phyloP scores from a whole-genome alignment of 163 green algal genomes.

The Volvox carteri region DNA sequence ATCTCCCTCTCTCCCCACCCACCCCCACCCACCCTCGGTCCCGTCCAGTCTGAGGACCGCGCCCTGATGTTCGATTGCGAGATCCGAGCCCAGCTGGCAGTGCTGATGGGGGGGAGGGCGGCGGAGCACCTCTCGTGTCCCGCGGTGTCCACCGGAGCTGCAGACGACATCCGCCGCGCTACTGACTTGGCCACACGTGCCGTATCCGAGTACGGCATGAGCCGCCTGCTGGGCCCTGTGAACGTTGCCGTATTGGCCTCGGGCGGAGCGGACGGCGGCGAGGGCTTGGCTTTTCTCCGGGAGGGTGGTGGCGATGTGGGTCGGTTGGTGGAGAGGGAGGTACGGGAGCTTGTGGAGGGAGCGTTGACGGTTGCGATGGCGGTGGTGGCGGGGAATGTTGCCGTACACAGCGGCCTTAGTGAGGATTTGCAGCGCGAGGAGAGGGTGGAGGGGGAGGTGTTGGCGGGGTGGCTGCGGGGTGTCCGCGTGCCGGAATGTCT shows the following conservation, averaged over 20 bases:
- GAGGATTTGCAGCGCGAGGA: slow-evolving; percentile 72
- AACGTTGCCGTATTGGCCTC: slow-evolving; percentile 75
- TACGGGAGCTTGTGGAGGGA: slow-evolving; percentile 70
- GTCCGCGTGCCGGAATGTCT: slow-evolving; percentile 58
- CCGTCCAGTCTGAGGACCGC: slow-evolving; percentile 73
- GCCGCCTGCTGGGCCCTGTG: slow-evolving; percentile 75
- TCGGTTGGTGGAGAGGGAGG: slow-evolving; percentile 63
- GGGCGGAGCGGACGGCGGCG: slow-evolving; percentile 69
- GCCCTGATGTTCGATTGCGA: slow-evolving; percentile 86
- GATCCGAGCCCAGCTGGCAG: slow-evolving; percentile 88
- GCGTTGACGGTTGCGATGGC: slow-evolving; percentile 79
- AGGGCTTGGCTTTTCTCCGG: slow-evolving; percentile 31
- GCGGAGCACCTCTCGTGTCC: slow-evolving; percentile 88
- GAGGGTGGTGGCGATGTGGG: slow-evolving; percentile 58
- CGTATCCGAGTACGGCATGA: slow-evolving; percentile 81
- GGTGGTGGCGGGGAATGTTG: slow-evolving; percentile 72
- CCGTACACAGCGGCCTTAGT: slow-evolving; percentile 70
- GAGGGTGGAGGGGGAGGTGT: slow-evolving; percentile 72
- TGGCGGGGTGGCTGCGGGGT: slow-evolving; percentile 62
- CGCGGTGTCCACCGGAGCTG: slow-evolving; percentile 83
- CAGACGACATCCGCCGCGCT: slow-evolving; percentile 92
- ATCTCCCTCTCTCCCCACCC: background rate
- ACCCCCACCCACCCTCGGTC: slow-evolving; percentile 74
- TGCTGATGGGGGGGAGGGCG: slow-evolving; percentile 91
- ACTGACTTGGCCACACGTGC: slow-evolving; percentile 88